phyloP scores from a whole-genome alignment of 768 basidiomycete species.

The Cubamyces lactineus region DNA sequence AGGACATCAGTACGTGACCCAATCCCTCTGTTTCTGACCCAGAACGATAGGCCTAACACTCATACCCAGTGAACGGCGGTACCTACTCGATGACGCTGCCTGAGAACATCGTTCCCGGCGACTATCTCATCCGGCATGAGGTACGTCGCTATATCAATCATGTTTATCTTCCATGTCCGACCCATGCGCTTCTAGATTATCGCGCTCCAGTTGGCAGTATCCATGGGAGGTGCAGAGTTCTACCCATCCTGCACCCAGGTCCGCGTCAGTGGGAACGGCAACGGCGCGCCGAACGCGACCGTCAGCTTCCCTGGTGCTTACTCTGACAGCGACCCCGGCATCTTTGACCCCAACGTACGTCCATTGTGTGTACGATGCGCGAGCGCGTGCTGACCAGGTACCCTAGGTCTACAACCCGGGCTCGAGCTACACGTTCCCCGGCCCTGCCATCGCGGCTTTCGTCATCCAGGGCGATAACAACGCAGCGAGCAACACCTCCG shows the following conservation, averaged over 20 bases:
- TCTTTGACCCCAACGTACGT: conserved; percentile 49
- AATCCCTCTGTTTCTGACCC: neutral
- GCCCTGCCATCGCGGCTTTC: conserved; percentile 26
- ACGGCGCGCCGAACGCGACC: conserved; percentile 49
- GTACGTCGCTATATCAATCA: neutral
- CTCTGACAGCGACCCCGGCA: conserved; percentile 69
- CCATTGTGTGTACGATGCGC: neutral
- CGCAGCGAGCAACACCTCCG: conserved; percentile 1
- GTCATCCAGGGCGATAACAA: conserved; percentile 8
- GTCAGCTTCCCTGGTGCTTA: conserved; percentile 77
- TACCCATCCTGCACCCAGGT: conserved; percentile 70
- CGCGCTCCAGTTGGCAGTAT: conserved; percentile 32
- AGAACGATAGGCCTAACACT: neutral
- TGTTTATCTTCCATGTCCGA: neutral
- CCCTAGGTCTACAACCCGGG: conserved; percentile 28
- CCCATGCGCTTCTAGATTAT: conserved; percentile 29
- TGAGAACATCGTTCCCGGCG: conserved; percentile 59
- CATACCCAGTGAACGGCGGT: conserved; percentile 29
- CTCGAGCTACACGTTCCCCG: conserved; percentile 30
- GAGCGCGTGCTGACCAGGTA: neutral
- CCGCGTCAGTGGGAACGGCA: conserved; percentile 55
- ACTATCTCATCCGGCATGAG: conserved; percentile 78
- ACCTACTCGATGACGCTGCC: conserved; percentile 38
- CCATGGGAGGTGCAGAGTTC: conserved; percentile 67
- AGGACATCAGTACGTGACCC: conserved; percentile 32